Conservation (phyloP, 2,329 filamentous ascomycete species). For the Penicillium sp. region DNA sequence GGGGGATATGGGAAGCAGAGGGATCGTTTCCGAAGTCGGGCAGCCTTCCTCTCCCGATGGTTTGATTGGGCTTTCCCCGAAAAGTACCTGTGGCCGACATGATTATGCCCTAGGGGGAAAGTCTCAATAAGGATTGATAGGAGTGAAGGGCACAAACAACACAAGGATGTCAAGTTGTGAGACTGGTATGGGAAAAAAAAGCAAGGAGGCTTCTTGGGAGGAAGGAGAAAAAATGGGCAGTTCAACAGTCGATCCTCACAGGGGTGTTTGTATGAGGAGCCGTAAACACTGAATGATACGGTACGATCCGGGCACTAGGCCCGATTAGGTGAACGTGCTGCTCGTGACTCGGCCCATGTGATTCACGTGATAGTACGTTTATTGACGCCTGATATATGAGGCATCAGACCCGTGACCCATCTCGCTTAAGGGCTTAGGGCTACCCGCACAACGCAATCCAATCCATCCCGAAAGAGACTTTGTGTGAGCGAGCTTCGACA, state of each 20-base stretch:
- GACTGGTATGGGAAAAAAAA: slow-evolving; percentile 15
- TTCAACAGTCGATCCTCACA: slow-evolving; percentile 26
- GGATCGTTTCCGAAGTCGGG: slow-evolving; percentile 54
- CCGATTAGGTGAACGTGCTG: neutral
- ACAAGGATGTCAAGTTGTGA: slow-evolving; percentile 14
- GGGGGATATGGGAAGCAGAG: slow-evolving; percentile 57
- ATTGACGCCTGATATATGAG: neutral
- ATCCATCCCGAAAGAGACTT: slow-evolving; percentile 34
- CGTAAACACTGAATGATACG: slow-evolving; percentile 23
- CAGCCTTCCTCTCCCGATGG: slow-evolving; percentile 55
- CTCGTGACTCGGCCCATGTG: slow-evolving; percentile 18
- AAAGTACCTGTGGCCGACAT: slow-evolving; percentile 63
- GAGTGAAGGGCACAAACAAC: slow-evolving; percentile 18
- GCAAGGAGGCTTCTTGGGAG: slow-evolving; percentile 8
- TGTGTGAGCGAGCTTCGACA: slow-evolving; percentile 40
- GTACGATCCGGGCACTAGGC: slow-evolving; percentile 25
- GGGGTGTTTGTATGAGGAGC: slow-evolving; percentile 22
- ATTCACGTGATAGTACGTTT: neutral
- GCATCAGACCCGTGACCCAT: slow-evolving; percentile 25
- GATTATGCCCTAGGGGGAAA: slow-evolving; percentile 28
- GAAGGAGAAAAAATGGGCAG: slow-evolving; percentile 28
- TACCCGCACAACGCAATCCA: slow-evolving; percentile 40
- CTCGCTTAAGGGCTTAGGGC: slow-evolving; percentile 45
- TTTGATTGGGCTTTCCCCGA: slow-evolving; percentile 56
- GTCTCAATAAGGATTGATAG: slow-evolving; percentile 15